Base-by-base conservation (phyloP, 2,329 filamentous ascomycete species). In the Ophiostoma angusticollis region DNA sequence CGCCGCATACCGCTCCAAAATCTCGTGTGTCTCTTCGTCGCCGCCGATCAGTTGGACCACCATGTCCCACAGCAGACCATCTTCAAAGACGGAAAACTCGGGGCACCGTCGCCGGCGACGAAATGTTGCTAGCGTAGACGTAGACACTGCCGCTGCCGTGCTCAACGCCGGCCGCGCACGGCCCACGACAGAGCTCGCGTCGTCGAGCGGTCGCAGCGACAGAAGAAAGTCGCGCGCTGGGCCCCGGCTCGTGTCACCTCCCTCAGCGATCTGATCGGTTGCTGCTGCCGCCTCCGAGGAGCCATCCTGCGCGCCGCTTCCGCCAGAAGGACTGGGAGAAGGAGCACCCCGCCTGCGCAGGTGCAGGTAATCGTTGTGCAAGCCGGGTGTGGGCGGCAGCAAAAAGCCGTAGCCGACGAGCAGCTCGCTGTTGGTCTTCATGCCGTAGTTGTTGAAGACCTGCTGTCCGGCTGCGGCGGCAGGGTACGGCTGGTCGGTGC, bases 391-490 rank as follows among this genome's bases (percentile, higher is more conserved):
- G 38, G 64, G 58, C 1, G 67, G 64, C 0, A 78, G 52, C 45
- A 71, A 63, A 51, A 80, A 80, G 3, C 74, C 74, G 50, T 80
- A 80, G 0, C 68, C 74, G 2, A 80, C 58, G 1, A 80, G 62
- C 18, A 80, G 60, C 58, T 84, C 78, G 42, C 78, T 79, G 50
- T 85, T 86, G 6, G 79, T 82, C 56, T 84, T 82, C 51, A 62
- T 55, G 22, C 80, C 80, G 51, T 86, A 86, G 54, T 83, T 84
- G 60, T 84, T 83, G 50, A 67, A 78, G 18, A 76, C 56, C 47
- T 76, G 71, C 22, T 72, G 55, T 0, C 76, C 74, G 0, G 71
- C 58, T 5, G 46, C 35, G n/a, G n/a, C n/a, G n/a, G n/a, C n/a
- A n/a, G n/a, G n/a, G 48, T 77, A 68, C 1, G 48, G 44, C 40